phyloP scores from a whole-genome alignment of 148 eudicot species.

The Rhododendron griersonianum region DNA sequence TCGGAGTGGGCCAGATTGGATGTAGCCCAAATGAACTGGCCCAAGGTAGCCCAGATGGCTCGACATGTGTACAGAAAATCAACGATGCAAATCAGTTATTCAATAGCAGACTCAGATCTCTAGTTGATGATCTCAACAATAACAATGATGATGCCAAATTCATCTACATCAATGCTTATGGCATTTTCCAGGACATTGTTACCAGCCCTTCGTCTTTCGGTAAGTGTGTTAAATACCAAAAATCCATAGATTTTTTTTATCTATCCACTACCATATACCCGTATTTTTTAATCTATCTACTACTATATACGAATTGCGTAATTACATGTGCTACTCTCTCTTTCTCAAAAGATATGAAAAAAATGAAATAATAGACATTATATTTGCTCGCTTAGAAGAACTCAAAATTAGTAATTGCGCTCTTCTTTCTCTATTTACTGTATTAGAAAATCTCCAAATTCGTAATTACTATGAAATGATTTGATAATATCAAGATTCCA shows the following conservation, averaged over 20 bases:
- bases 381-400: too few relatives aligned
- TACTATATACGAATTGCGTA: neutral
- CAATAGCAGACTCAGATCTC: slow-evolving; percentile 31
- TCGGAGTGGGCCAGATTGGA: slow-evolving; percentile 53
- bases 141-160: slow-evolving; percentile 31
- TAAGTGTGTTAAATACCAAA: neutral
- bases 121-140: slow-evolving; percentile 36
- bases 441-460: neutral
- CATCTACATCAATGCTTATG: slow-evolving; percentile 43
- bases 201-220: slow-evolving; percentile 31
- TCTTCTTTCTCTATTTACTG: neutral
- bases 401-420: neutral
- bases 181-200: slow-evolving; percentile 45
- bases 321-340: neutral
- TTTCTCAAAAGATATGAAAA: neutral
- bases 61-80: slow-evolving; percentile 39
- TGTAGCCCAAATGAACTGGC: slow-evolving; percentile 58
- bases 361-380: too few relatives aligned
- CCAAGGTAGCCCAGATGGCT: slow-evolving; percentile 66
- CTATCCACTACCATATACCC: neutral
- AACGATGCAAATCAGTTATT: slow-evolving; percentile 41
- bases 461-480: neutral
- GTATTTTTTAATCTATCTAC: neutral
- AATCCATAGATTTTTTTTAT: too few relatives aligned
- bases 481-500: neutral